phyloP scores from a whole-genome alignment of 768 basidiomycete species.

The Suillus paluster region DNA sequence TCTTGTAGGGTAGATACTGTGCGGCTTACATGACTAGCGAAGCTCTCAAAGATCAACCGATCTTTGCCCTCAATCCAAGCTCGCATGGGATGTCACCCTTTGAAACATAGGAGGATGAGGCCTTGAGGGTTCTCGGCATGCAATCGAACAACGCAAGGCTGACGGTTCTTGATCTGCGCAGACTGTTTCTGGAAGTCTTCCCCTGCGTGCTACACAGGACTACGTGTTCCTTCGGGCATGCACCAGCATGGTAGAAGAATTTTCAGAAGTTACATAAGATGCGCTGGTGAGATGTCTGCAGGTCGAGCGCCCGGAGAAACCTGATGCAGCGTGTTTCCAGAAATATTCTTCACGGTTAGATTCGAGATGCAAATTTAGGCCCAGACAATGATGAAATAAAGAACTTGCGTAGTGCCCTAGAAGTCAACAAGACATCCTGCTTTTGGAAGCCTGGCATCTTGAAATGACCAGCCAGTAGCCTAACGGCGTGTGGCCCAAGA shows the following conservation, averaged over 20 bases:
- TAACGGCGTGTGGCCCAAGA: constrained; percentile 82
- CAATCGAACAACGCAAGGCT: constrained; percentile 30
- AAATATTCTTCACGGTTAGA: constrained; percentile 48
- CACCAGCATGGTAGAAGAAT: constrained; percentile 28
- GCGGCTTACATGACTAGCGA: constrained; percentile 65
- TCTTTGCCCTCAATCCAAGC: constrained; percentile 61
- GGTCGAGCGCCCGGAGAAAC: constrained; percentile 22
- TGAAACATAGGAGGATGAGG: constrained; percentile 18
- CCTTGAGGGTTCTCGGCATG: constrained; percentile 18
- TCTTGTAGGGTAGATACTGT: constrained; percentile 38
- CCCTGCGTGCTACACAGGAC: constrained; percentile 70
- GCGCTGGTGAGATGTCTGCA: constrained; percentile 13
- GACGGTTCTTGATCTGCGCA: constrained; percentile 35
- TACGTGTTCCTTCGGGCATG: constrained; percentile 54
- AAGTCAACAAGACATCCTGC: constrained; percentile 69
- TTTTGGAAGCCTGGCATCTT: constrained; percentile 68
- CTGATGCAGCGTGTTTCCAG: constrained; percentile 58
- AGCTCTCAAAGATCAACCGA: constrained; percentile 63
- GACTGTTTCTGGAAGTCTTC: constrained; percentile 27
- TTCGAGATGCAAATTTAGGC: constrained; percentile 41
- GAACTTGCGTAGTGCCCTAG: neutral
- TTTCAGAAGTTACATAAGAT: neutral
- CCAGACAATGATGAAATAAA: constrained; percentile 33
- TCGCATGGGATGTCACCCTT: constrained; percentile 1
- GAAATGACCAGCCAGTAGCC: constrained; percentile 83